Conservation (phyloP, 1,139 yeast species). For the Pneumocystis canis region DNA sequence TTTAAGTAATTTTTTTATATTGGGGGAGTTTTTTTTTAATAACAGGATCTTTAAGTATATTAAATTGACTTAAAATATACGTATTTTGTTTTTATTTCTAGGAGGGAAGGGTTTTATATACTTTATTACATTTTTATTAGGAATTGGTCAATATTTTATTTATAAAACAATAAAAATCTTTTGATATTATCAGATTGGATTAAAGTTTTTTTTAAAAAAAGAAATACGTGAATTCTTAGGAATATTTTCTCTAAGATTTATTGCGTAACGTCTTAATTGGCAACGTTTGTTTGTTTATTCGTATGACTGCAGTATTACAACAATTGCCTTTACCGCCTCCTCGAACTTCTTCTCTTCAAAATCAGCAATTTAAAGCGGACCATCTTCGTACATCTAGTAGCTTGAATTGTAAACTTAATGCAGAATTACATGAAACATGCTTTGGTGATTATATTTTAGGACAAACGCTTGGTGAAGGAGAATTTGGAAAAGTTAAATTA, state of each 20-base stretch:
- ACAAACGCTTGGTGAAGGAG: constrained; percentile 94
- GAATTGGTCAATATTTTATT: neutral
- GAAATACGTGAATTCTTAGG: too few species aligned
- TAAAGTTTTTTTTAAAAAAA: too few species aligned
- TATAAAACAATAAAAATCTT: neutral
- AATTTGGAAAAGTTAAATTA: constrained; percentile 91
- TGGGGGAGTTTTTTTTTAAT: neutral
- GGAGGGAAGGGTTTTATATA: neutral
- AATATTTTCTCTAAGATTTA: too few species aligned
- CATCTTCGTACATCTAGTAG: neutral
- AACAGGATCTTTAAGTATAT: neutral
- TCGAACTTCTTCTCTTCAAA: neutral
- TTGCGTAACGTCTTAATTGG: too few species aligned
- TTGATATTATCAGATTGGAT: neutral
- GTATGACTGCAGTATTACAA: neutral
- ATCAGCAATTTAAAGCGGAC: neutral
- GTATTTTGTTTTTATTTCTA: neutral
- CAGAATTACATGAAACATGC: constrained; percentile 21
- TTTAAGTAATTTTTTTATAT: neutral
- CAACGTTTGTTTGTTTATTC: neutral
- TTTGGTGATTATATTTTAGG: constrained; percentile 85
- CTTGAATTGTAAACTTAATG: neutral
- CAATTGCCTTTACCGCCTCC: neutral
- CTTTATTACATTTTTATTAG: neutral
- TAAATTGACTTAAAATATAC: neutral